Percentiles rank a stretch among this genome's conserved stretches.
These are phyloP conservation scores for Exserohilum turcica DNA, from an alignment of 2,329 filamentous ascomycete species.

Conservation along the genomic window DNA sequence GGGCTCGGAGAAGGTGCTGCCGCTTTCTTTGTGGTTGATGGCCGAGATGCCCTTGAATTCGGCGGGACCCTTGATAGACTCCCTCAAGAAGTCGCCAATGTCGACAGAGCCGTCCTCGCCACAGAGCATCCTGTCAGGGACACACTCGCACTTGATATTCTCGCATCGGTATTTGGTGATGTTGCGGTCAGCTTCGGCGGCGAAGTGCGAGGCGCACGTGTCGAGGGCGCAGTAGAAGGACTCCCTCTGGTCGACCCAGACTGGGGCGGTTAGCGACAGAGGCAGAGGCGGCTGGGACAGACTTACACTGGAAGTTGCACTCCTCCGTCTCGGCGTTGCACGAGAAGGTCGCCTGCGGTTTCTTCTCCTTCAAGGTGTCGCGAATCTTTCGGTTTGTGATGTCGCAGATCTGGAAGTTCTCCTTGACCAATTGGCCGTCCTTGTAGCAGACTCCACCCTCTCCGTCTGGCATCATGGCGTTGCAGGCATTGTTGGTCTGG, in stretches of 20 bases:
- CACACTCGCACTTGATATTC: conserved; percentile 83
- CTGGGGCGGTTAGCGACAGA: conserved; percentile 53
- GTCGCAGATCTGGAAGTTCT: conserved; percentile 97
- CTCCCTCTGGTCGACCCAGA: conserved; percentile 93
- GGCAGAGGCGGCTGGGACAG: neutral
- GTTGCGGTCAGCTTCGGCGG: conserved; percentile 73
- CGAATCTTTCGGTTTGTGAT: conserved; percentile 96
- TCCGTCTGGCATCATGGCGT: conserved; percentile 81
- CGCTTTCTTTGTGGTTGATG: conserved; percentile 63
- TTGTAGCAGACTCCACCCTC: conserved; percentile 90
- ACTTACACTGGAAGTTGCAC: conserved; percentile 93
- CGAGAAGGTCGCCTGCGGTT: conserved; percentile 92
- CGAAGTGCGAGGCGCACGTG: conserved; percentile 74
- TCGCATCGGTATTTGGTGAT: conserved; percentile 84
- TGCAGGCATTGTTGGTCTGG: conserved; percentile 78
- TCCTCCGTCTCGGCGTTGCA: conserved; percentile 75
- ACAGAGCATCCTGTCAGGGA: conserved; percentile 90
- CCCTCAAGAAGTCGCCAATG: conserved; percentile 82
- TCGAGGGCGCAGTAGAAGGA: conserved; percentile 95
- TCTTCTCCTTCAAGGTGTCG: conserved; percentile 79
- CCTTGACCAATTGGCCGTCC: conserved; percentile 84
- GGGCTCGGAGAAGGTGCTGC: conserved; percentile 87
- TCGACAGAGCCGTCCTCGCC: conserved; percentile 91
- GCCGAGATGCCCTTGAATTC: conserved; percentile 73
- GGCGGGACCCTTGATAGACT: conserved; percentile 85